These are phyloP conservation scores for Rubus idaeus DNA, from an alignment of 306 rosid species.

Conservation along the genomic window DNA sequence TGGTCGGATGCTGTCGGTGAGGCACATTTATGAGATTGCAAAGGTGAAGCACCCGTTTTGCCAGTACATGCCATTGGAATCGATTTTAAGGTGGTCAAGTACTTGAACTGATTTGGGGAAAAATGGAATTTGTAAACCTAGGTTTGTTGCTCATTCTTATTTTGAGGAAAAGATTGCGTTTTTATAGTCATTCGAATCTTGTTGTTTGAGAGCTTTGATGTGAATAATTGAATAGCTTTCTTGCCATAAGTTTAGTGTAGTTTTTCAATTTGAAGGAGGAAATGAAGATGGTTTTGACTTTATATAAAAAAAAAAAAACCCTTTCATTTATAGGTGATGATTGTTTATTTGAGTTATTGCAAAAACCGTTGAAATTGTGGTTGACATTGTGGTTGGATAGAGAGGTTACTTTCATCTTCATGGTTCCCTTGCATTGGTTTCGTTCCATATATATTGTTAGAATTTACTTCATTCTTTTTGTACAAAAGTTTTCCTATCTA, in stretches of 20 bases:
- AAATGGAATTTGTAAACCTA: background rate
- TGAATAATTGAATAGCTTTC: background rate
- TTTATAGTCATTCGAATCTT: background rate
- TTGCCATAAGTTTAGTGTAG: background rate
- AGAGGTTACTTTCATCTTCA: too few relatives aligned
- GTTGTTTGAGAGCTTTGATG: background rate
- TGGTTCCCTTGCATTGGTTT: background rate
- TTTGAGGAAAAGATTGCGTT: conserved; percentile 1
- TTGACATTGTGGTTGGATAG: too few relatives aligned
- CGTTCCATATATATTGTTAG: background rate
- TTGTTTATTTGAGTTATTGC: background rate
- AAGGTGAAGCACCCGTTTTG: too few relatives aligned
- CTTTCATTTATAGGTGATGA: background rate
- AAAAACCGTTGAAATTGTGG: background rate
- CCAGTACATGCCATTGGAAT: too few relatives aligned
- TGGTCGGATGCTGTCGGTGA: too few relatives aligned
- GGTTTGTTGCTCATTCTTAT: background rate
- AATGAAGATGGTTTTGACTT: background rate
- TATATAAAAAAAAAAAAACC: too few relatives aligned
- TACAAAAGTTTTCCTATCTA: background rate
- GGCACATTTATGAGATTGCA: too few relatives aligned
- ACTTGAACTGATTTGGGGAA: conserved; percentile 49
- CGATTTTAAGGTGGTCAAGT: conserved; percentile 72
- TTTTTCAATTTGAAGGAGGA: background rate
- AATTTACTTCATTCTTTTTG: background rate